Evolutionary conservation across 2,329 filamentous ascomycete genomes (phyloP).

Genomic region (Atkinsonella hypoxylon): DNA sequence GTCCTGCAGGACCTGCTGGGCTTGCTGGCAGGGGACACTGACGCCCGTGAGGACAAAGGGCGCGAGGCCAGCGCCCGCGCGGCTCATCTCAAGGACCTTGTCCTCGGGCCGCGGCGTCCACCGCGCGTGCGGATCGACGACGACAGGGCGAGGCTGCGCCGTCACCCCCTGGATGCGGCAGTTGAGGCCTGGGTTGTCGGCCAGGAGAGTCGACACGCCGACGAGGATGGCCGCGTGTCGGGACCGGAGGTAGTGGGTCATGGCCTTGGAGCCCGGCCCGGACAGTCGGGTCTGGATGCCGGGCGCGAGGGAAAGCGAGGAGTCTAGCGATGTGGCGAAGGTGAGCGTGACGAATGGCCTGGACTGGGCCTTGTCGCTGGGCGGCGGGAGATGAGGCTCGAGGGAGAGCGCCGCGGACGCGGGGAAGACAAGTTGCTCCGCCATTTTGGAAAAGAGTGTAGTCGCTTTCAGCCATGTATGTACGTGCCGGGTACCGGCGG

Average conservation of each 20-base stretch:
- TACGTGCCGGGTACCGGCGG: too few relatives aligned
- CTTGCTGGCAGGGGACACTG: slow-evolving; percentile 32
- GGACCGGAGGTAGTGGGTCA: slow-evolving; percentile 85
- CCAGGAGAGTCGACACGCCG: slow-evolving; percentile 71
- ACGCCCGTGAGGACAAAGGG: slow-evolving; percentile 57
- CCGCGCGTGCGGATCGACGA: slow-evolving; percentile 68
- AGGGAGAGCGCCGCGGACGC: slow-evolving; percentile 19
- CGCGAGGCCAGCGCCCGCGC: slow-evolving; percentile 53
- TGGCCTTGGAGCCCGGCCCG: slow-evolving; percentile 70
- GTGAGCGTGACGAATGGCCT: slow-evolving; percentile 62
- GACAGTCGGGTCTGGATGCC: slow-evolving; percentile 76
- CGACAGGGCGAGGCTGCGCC: slow-evolving; percentile 66
- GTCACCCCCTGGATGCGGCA: slow-evolving; percentile 55
- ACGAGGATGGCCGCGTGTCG: slow-evolving; percentile 76
- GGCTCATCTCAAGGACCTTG: slow-evolving; percentile 55
- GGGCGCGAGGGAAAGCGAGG: slow-evolving; percentile 61
- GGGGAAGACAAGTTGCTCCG: slow-evolving; percentile 22
- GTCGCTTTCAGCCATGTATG: too few relatives aligned
- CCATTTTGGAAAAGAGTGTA: slow-evolving; percentile 19
- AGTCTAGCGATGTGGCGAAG: slow-evolving; percentile 84
- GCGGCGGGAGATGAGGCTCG: slow-evolving; percentile 21
- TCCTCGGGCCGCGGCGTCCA: slow-evolving; percentile 52
- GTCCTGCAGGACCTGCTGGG: slow-evolving; percentile 26
- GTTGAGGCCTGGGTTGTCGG: slow-evolving; percentile 78
- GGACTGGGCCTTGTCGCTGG: background rate